Base-by-base conservation (phyloP, 1,139 yeast genomes). In the Hansenula sp. region DNA sequence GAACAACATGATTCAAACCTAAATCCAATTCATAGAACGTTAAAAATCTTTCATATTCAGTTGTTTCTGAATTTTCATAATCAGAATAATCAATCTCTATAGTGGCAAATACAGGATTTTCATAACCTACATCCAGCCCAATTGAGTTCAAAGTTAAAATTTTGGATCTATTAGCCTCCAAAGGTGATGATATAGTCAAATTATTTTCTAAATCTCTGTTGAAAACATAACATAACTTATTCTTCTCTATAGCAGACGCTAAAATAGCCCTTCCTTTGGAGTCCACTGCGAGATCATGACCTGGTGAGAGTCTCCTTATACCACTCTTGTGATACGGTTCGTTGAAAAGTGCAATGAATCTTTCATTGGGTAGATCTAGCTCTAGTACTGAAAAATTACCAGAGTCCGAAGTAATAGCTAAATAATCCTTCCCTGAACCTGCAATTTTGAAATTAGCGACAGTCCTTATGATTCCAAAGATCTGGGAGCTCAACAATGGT, bases 61-160 rank as follows among this genome's bases (percentile, higher is more conserved):
- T 34, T 8, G 35, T 37, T 9, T 50, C 46, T 18, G 45, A 41
- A 6, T 47, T 51, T 28, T 54, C 60, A 42, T 50, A 54, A 2
- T 57, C 60, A 13, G 62, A 52, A 50, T 77, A 74, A 43, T 80
- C 86, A n/a, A 76, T 68, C 60, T 93, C 98, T 17, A 93, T 65
- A 0, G 93, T 76, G 0, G 89, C 95, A 72, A 89, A 90, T 7
- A 78, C 59, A 0, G 99, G 98, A 59, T 89, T 89, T 17, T 84
- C 93, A 59, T 73, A 84, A 1, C 84, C 88, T 3, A 81, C 85
- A 58, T 90, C 95, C 41, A 93, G 61, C 0, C 86, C 83, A 21
- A 76, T 66, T 5, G 81, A 58, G 21, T 65, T 65, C 37, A 85
- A 68, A 1, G 91, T 81, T n/a, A 88, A 57, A 0, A 69, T 54